Conservation (phyloP, 352 stramenopile species). For the Phytophthora sp. region DNA sequence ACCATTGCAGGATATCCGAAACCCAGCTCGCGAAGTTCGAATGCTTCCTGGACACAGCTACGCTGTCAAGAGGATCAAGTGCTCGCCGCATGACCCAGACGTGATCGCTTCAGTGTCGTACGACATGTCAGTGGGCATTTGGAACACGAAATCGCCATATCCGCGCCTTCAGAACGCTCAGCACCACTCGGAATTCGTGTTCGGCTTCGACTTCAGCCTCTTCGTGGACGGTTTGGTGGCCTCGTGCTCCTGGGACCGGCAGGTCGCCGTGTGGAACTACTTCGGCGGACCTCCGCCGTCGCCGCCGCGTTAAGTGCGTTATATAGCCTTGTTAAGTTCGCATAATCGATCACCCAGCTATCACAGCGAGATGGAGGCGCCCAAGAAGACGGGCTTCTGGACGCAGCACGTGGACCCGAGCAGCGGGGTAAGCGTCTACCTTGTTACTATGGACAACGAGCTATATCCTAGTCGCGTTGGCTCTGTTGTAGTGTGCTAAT, state of each 20-base stretch:
- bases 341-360: conserved; percentile 13
- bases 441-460: background rate
- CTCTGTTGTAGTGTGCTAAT: background rate
- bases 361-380: conserved; percentile 33
- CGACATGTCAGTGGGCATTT: conserved; percentile 91
- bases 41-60: conserved; percentile 84
- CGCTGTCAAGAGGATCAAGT: conserved; percentile 84
- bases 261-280: conserved; percentile 83
- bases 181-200: conserved; percentile 90
- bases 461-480: background rate
- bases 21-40: conserved; percentile 66
- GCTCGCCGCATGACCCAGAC: conserved; percentile 80
- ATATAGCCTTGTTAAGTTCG: conserved; percentile 21
- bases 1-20: conserved; percentile 74
- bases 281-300: conserved; percentile 64
- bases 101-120: conserved; percentile 89
- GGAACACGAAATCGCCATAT: conserved; percentile 87
- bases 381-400: conserved; percentile 73
- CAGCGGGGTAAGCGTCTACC: conserved; percentile 47
- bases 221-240: conserved; percentile 81
- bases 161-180: conserved; percentile 72
- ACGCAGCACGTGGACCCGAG: conserved; percentile 69
- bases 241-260: conserved; percentile 83
- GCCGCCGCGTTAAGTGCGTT: conserved; percentile 34
- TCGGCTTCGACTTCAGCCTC: conserved; percentile 85